A percentile compares a stretch with the other conserved stretches of the same genome.
Evolutionary conservation across 2,329 filamentous ascomycete genomes (phyloP).

Genomic region (Epichloe typhina): DNA sequence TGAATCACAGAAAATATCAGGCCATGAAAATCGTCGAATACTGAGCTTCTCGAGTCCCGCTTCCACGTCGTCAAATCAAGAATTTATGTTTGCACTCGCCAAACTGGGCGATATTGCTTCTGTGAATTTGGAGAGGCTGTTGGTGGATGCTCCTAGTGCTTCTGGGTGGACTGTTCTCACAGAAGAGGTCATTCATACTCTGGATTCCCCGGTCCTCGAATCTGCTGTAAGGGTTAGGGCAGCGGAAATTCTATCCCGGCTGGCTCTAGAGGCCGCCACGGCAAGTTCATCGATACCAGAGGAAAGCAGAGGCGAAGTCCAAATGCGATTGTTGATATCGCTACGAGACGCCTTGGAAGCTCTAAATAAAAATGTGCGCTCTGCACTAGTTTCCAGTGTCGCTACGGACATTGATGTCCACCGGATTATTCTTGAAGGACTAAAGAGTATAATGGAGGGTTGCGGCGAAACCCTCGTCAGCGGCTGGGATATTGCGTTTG

Average conservation of each 20-base stretch:
- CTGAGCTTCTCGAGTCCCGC: conserved; percentile 34
- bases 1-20: conserved; percentile 23
- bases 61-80: conserved; percentile 39
- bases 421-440: conserved; percentile 61
- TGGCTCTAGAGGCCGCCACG: conserved; percentile 44
- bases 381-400: conserved; percentile 42
- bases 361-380: conserved; percentile 40
- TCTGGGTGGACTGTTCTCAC: conserved; percentile 67
- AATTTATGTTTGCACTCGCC: conserved; percentile 54
- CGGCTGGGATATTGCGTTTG: conserved; percentile 78
- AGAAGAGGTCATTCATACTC: conserved; percentile 36
- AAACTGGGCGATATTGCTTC: conserved; percentile 61
- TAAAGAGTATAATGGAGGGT: conserved; percentile 74
- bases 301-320: conserved; percentile 45
- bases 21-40: conserved; percentile 28
- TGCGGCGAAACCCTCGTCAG: conserved; percentile 72
- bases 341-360: conserved; percentile 44
- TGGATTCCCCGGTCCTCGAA: conserved; percentile 33
- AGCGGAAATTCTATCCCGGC: conserved; percentile 48
- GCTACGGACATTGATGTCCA: conserved; percentile 67
- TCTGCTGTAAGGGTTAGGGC: conserved; percentile 44
- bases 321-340: conserved; percentile 57
- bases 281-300: conserved; percentile 39
- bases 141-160: conserved; percentile 48
- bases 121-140: conserved; percentile 63